phyloP scores from a whole-genome alignment of 805 yeast species.

The Starmerella lactis-condensi region DNA sequence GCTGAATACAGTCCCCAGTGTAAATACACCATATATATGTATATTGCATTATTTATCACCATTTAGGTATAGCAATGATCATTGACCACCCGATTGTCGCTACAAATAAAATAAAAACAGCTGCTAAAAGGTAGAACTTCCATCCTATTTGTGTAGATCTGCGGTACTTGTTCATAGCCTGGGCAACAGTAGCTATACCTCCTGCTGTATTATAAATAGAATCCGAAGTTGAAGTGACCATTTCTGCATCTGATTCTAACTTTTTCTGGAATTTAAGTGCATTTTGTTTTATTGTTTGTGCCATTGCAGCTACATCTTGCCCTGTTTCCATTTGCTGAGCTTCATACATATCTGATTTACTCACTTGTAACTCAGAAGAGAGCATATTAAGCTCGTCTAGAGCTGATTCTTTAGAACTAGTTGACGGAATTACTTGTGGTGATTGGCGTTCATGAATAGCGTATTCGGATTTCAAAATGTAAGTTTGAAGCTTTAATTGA shows the following conservation, averaged over 20 bases:
- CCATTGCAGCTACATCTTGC: slow-evolving; percentile 35
- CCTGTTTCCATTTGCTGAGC: slow-evolving; percentile 25
- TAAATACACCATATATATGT: too few species aligned
- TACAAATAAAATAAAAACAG: slow-evolving; percentile 21
- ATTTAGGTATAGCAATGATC: slow-evolving; percentile 24
- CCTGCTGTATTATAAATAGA: slow-evolving; percentile 23
- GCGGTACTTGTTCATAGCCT: slow-evolving; percentile 21
- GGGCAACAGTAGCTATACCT: slow-evolving; percentile 23
- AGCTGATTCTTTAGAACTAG: too few species aligned
- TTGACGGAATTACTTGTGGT: too few species aligned
- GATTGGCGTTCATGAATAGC: too few species aligned
- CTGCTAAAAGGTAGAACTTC: slow-evolving; percentile 25
- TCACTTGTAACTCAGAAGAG: slow-evolving; percentile 5
- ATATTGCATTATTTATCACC: slow-evolving; percentile 14
- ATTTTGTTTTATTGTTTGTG: slow-evolving; percentile 30
- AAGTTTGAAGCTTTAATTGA: too few species aligned
- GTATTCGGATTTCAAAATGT: too few species aligned
- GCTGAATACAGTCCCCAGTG: too few species aligned
- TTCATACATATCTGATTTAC: slow-evolving; percentile 9
- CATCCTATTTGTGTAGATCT: slow-evolving; percentile 24
- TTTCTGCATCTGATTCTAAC: slow-evolving; percentile 22
- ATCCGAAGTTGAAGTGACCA: slow-evolving; percentile 21
- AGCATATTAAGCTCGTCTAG: slow-evolving; percentile 12
- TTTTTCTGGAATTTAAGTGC: slow-evolving; percentile 29
- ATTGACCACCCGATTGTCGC: slow-evolving; percentile 22